Evolutionary conservation across 805 yeast genomes (phyloP).

Genomic region (Tetrapisispora namnaoensis): DNA sequence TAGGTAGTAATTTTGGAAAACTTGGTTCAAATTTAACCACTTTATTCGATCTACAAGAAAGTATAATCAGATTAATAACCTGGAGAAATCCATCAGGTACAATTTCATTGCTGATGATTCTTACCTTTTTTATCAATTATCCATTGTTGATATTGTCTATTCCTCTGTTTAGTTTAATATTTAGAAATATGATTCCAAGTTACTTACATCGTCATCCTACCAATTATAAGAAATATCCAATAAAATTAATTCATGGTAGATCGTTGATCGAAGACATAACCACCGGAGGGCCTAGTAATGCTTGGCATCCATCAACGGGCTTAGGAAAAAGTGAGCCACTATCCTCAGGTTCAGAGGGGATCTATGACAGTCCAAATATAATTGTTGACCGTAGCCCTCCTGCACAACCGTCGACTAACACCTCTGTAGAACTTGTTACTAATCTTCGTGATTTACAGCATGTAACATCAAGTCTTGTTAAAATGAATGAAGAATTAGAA

Average conservation of each 20-base stretch:
- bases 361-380: neutral
- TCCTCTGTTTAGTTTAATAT: slow-evolving; percentile 49
- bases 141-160: slow-evolving; percentile 58
- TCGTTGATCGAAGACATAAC: slow-evolving; percentile 36
- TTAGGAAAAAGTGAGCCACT: slow-evolving; percentile 6
- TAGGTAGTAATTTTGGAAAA: slow-evolving; percentile 48
- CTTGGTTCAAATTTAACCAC: slow-evolving; percentile 47
- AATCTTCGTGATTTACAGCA: slow-evolving; percentile 71
- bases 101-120: slow-evolving; percentile 43
- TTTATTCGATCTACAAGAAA: slow-evolving; percentile 53
- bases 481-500: slow-evolving; percentile 42
- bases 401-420: neutral
- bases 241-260: slow-evolving; percentile 42
- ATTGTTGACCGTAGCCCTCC: neutral
- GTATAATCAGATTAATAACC: slow-evolving; percentile 46
- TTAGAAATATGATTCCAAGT: slow-evolving; percentile 59
- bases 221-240: slow-evolving; percentile 33
- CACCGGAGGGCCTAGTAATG: slow-evolving; percentile 14
- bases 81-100: slow-evolving; percentile 77
- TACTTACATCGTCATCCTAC: slow-evolving; percentile 61
- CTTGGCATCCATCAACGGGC: slow-evolving; percentile 6
- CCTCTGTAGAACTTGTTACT: slow-evolving; percentile 35
- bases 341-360: neutral
- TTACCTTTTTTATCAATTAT: slow-evolving; percentile 59
- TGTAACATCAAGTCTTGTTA: slow-evolving; percentile 45